Evolutionary conservation across 2,329 filamentous ascomycete species (phyloP), one percentile per base, ranked within the genome.

Genomic region (Chaetomium sp.): DNA sequence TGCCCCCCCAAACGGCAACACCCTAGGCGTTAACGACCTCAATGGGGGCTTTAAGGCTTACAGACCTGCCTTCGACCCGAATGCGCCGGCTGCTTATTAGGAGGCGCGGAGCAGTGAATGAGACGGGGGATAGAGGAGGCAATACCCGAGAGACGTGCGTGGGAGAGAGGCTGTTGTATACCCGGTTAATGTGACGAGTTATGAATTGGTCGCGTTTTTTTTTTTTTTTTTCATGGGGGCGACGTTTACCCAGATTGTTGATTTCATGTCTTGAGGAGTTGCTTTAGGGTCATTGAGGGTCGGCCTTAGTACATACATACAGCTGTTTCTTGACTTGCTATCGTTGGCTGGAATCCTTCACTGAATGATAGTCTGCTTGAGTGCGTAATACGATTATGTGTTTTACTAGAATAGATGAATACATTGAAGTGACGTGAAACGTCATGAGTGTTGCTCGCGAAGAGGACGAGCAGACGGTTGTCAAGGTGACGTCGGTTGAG

Each of bases 21-120:
- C 53, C 53, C 19, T 55, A 27, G 49, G 33, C 1, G 51, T 53
- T 21, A 29, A 21, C 16, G 23, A 16, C 19, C 33, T 53, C 2
- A 53, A 56, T n/a, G 50, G 50, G 25, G 27, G 62, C 3, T 55
- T 55, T 27, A 59, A 59, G 62, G 38, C 49, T 3, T 35, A 59
- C 8, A 29, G 13, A 33, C 62, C 62, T 4, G 62, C 62, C 21
- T 59, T 63, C n/a, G 25, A 63, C 35, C 62, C 62, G 23, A 31
- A 35, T 13, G 35, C 33, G 9, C 25, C 62, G 25, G 19, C 57
- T 45, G 60, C 58, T 1, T 61, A 65, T 25, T 67, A 67, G 19
- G 23, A 27, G 54, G 61, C 16, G 55, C 49, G 8, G 59, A 56
- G 51, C 3, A 8, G 31, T 57, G 55, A 5, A 45, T 23, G 21